These are phyloP conservation scores for Suhomyces xylopsoci DNA, from an alignment of 805 yeast species.

Conservation along the genomic window DNA sequence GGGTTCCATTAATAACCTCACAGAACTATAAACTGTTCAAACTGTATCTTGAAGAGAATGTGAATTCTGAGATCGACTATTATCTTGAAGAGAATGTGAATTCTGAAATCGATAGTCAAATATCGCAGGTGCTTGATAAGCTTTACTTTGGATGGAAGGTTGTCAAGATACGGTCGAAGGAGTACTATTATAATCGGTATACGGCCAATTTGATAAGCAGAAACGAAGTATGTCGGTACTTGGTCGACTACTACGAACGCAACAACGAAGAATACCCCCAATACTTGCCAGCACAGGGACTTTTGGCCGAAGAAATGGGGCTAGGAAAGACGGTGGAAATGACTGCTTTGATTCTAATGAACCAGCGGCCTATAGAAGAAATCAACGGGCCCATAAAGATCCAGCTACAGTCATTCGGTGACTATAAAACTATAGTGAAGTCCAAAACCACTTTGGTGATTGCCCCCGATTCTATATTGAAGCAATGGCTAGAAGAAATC, in stretches of 20 bases:
- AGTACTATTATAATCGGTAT: constrained; percentile 49
- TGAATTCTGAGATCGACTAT: background rate
- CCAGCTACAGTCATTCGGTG: constrained; percentile 34
- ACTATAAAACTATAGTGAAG: constrained; percentile 44
- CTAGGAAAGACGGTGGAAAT: constrained; percentile 92
- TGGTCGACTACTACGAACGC: constrained; percentile 24
- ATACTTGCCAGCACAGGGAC: constrained; percentile 53
- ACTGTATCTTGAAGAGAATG: background rate
- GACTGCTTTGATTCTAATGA: constrained; percentile 58
- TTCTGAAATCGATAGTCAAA: background rate
- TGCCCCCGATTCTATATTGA: constrained; percentile 78
- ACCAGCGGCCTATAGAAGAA: constrained; percentile 48
- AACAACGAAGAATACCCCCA: constrained; percentile 20
- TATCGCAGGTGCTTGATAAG: constrained; percentile 30
- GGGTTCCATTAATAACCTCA: constrained; percentile 16
- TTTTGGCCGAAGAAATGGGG: constrained; percentile 96
- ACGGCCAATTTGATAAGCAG: constrained; percentile 42
- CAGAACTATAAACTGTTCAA: background rate
- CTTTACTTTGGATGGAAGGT: constrained; percentile 55
- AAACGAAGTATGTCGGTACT: constrained; percentile 8
- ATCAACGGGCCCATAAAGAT: constrained; percentile 27
- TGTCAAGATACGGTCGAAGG: constrained; percentile 6
- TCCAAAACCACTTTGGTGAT: constrained; percentile 76
- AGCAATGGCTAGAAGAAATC: constrained; percentile 86
- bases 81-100: too few relatives aligned